Percentiles rank a stretch among this genome's conserved stretches.
phyloP scores from a whole-genome alignment of 2,329 filamentous ascomycete species.

The Aspergillus pseudonomiae region DNA sequence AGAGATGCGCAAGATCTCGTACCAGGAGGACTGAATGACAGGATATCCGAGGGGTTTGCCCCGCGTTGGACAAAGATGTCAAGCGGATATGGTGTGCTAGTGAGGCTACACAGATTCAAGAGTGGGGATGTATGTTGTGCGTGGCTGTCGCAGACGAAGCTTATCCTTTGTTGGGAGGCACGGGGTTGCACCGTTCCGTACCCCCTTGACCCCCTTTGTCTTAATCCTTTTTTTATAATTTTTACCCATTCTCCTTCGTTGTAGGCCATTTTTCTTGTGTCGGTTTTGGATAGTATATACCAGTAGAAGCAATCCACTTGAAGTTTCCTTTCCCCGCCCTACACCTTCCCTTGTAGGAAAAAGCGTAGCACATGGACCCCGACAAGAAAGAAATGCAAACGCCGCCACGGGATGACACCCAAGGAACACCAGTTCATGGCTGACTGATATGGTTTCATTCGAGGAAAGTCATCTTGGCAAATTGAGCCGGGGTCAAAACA shows the following conservation, averaged over 20 bases:
- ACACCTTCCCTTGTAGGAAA: neutral
- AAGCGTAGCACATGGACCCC: neutral
- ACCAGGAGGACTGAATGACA: conserved; percentile 68
- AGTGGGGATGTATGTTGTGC: neutral
- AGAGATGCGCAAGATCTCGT: conserved; percentile 98
- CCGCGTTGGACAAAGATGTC: neutral
- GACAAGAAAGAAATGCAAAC: neutral
- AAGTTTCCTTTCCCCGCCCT: neutral
- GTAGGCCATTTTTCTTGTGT: too few species aligned
- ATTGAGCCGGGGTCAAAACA: neutral
- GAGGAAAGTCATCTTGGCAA: neutral
- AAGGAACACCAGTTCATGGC: neutral
- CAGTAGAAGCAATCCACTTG: neutral
- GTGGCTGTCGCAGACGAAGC: neutral
- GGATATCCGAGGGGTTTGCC: neutral
- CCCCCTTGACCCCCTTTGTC: neutral
- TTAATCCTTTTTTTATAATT: neutral
- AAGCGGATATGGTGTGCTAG: too few species aligned
- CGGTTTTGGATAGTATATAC: neutral
- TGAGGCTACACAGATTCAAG: too few species aligned
- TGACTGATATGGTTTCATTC: neutral
- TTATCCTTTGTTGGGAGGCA: neutral
- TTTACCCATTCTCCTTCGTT: neutral
- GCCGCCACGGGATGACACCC: neutral
- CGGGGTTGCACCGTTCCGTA: neutral